phyloP scores from a whole-genome alignment of 2,329 filamentous ascomycete species.

The Colletotrichum orbiculare region DNA sequence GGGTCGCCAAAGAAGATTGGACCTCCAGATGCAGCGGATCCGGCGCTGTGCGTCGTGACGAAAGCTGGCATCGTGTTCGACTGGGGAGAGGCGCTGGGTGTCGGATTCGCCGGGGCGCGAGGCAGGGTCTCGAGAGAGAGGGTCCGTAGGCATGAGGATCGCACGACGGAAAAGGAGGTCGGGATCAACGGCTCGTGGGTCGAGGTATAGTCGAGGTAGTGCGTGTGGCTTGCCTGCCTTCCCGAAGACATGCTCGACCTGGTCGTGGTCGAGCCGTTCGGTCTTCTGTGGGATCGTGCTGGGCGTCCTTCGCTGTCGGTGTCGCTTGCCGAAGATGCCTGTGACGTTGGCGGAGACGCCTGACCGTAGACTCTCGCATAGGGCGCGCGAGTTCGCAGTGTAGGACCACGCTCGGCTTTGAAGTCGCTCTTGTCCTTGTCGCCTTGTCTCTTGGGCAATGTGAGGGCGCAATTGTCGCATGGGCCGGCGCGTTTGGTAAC shows the following conservation, averaged over 20 bases:
- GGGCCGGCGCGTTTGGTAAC: conserved; percentile 72
- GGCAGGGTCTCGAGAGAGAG: conserved; percentile 75
- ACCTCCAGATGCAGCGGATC: conserved; percentile 68
- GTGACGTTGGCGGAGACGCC: conserved; percentile 64
- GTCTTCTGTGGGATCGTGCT: conserved; percentile 52
- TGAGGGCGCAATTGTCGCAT: conserved; percentile 77
- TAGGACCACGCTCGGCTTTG: conserved; percentile 61
- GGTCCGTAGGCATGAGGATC: conserved; percentile 73
- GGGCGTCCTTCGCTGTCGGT: conserved; percentile 63
- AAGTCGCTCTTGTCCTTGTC: conserved; percentile 40
- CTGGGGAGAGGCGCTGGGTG: conserved; percentile 42
- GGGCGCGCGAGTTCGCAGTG: conserved; percentile 69
- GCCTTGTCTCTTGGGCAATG: conserved; percentile 64
- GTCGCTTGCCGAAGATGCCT: conserved; percentile 59
- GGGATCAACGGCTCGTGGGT: conserved; percentile 72
- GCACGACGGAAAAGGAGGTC: conserved; percentile 73
- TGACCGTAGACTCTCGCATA: conserved; percentile 69
- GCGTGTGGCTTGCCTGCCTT: conserved; percentile 70
- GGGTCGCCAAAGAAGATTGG: conserved; percentile 77
- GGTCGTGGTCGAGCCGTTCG: conserved; percentile 59
- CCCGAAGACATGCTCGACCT: conserved; percentile 65
- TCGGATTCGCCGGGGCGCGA: conserved; percentile 54
- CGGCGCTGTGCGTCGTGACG: conserved; percentile 64
- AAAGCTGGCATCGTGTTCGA: conserved; percentile 57
- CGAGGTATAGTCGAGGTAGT: conserved; percentile 76